phyloP scores from a whole-genome alignment of 73 alveolate genomes.

The Tetrahymena elliotti region DNA sequence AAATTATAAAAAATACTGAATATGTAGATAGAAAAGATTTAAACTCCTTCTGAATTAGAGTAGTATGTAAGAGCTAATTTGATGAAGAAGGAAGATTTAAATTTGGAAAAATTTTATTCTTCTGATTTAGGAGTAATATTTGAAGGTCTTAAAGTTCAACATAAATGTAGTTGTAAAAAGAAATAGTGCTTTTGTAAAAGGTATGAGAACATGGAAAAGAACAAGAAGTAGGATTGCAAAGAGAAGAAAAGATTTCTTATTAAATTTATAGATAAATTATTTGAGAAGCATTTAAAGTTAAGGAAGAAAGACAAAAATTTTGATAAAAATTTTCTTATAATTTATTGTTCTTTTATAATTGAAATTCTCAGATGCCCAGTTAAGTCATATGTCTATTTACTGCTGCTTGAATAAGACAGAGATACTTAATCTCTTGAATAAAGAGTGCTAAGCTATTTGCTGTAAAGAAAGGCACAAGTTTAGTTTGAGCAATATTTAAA shows the following conservation, averaged over 20 bases:
- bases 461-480: not conserved
- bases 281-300: not conserved
- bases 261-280: not conserved
- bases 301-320: not conserved
- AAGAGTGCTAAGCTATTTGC: not conserved
- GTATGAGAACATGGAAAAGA: not conserved
- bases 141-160: not conserved
- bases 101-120: not conserved
- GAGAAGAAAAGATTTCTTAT: not conserved
- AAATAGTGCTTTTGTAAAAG: not conserved
- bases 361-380: not conserved
- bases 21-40: not conserved
- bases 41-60: not conserved
- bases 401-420: not conserved
- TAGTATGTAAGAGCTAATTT: not conserved
- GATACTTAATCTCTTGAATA: not conserved
- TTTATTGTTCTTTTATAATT: not conserved
- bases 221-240: not conserved
- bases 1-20: not conserved
- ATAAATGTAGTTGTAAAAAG: not conserved
- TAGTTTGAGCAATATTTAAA: not conserved
- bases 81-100: not conserved
- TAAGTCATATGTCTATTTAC: not conserved
- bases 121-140: not conserved
- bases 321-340: not conserved